These are phyloP conservation scores for Sugiyamaella smithiae DNA, from an alignment of 805 yeast species.

Conservation along the genomic window DNA sequence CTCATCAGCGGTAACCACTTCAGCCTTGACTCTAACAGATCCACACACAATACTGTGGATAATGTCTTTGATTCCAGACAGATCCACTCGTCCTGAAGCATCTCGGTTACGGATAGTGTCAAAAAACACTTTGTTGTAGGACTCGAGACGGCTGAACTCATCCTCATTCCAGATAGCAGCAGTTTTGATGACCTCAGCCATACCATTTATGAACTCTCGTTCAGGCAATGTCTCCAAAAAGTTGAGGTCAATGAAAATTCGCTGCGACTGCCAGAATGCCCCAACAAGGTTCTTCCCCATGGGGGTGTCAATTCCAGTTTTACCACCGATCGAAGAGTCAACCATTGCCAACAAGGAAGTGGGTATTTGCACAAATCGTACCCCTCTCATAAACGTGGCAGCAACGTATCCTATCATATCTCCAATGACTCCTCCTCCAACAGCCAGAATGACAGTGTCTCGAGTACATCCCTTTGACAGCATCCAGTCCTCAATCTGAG, in stretches of 20 bases:
- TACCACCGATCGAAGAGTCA: conserved; percentile 97
- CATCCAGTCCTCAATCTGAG: conserved; percentile 86
- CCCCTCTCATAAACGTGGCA: conserved; percentile 99
- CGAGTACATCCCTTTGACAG: conserved; percentile 85
- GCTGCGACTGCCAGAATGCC: conserved; percentile 94
- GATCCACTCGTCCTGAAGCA: conserved; percentile 51
- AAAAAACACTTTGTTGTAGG: conserved; percentile 66
- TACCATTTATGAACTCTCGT: conserved; percentile 94
- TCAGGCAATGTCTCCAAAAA: conserved; percentile 86
- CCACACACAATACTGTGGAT: conserved; percentile 76
- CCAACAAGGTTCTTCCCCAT: conserved; percentile 94
- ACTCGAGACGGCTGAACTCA: conserved; percentile 83
- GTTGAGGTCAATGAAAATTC: conserved; percentile 81
- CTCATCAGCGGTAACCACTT: conserved; percentile 90
- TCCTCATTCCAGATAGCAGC: conserved; percentile 96
- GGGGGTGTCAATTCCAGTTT: conserved; percentile 97
- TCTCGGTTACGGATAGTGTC: conserved; percentile 56
- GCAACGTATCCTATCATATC: conserved; percentile 99
- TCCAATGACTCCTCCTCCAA: conserved; percentile 98
- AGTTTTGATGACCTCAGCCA: conserved; percentile 97
- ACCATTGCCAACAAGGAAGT: conserved; percentile 95
- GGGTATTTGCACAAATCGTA: conserved; percentile 88
- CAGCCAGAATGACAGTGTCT: conserved; percentile 89
- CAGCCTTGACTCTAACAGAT: conserved; percentile 87
- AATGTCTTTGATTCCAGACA: conserved; percentile 67